These are phyloP conservation scores for Suhomyces faveliae DNA, from an alignment of 805 yeast species.

Conservation along the genomic window DNA sequence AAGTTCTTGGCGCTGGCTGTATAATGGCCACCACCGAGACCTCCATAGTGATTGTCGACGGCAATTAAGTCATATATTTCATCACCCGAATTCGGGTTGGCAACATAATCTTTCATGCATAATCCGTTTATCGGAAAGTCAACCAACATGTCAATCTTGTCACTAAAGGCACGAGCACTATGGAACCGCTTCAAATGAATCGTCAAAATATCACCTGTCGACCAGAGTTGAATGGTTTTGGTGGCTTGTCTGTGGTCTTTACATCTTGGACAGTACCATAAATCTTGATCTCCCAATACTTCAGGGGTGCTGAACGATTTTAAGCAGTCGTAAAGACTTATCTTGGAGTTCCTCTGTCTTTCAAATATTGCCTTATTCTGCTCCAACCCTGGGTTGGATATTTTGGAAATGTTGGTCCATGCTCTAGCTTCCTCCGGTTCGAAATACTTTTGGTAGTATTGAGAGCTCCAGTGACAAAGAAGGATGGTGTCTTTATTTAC, in stretches of 20 bases:
- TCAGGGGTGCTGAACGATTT: constrained; percentile 76
- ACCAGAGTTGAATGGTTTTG: constrained; percentile 88
- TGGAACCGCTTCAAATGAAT: constrained; percentile 90
- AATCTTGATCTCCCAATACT: constrained; percentile 79
- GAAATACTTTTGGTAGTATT: constrained; percentile 51
- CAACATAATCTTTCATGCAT: constrained; percentile 64
- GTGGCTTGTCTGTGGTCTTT: constrained; percentile 88
- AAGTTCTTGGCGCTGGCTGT: constrained; percentile 85
- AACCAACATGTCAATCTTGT: constrained; percentile 81
- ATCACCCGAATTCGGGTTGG: constrained; percentile 28
- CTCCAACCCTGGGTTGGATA: constrained; percentile 57
- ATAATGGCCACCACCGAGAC: constrained; percentile 96
- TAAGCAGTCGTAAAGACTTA: constrained; percentile 67
- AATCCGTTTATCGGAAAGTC: constrained; percentile 84
- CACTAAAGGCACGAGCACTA: constrained; percentile 79
- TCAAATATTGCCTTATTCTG: constrained; percentile 36
- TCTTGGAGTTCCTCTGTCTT: constrained; percentile 45
- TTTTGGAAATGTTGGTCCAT: constrained; percentile 46
- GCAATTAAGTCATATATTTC: constrained; percentile 81
- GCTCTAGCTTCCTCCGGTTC: constrained; percentile 48
- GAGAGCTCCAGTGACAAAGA: constrained; percentile 67
- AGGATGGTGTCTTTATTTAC: constrained; percentile 25
- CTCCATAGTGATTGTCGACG: constrained; percentile 95
- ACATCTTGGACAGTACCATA: constrained; percentile 93
- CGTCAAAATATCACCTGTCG: constrained; percentile 86